These are phyloP conservation scores for Backusella circina DNA, from an alignment of 192 early-diverging fungal genomes.

Conservation along the genomic window DNA sequence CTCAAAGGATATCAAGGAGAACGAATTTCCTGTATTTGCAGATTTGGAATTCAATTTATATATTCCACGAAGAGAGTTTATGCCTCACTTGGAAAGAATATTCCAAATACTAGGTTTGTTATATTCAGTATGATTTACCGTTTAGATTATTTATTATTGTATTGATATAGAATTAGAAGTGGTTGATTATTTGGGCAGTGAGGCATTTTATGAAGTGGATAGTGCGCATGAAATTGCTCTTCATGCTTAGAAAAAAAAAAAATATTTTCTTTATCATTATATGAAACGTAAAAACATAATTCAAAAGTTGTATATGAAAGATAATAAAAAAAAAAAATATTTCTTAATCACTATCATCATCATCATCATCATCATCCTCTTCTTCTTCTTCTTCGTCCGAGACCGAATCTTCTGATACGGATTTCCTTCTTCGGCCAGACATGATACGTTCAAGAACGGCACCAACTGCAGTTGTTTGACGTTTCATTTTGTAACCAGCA, in stretches of 20 bases:
- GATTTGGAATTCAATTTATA: conserved; percentile 90
- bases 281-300: too few species aligned
- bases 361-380: background rate
- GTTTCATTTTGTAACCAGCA: background rate
- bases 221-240: background rate
- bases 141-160: background rate
- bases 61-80: conserved; percentile 79
- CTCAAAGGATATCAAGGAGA: conserved; percentile 72
- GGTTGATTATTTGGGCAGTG: background rate
- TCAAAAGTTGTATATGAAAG: too few species aligned
- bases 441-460: conserved; percentile 1
- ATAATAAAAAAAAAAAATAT: too few species aligned
- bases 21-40: conserved; percentile 90
- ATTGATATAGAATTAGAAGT: conserved; percentile 5
- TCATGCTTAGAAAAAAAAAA: background rate
- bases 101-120: conserved; percentile 52
- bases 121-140: background rate
- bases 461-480: conserved; percentile 6
- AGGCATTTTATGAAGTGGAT: conserved; percentile 3
- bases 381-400: conserved; percentile 13
- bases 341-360: background rate
- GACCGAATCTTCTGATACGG: background rate
- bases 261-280: too few species aligned
- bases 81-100: conserved; percentile 91
- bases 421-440: background rate